Conservation (phyloP, 2,329 filamentous ascomycete genomes). For the Bipolaris gigantea region DNA sequence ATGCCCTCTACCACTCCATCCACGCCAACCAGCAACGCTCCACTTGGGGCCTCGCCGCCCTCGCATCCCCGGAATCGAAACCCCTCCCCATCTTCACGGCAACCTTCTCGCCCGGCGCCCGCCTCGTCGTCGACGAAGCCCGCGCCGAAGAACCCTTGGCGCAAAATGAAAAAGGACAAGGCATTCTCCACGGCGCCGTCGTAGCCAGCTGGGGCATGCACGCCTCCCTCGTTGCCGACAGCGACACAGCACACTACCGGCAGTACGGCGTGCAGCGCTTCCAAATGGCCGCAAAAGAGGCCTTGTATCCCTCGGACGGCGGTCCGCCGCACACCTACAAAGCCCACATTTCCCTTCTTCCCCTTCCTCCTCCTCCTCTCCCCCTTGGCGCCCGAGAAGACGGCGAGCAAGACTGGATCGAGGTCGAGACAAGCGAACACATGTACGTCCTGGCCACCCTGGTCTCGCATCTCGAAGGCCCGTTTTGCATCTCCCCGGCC, state of each 20-base stretch:
- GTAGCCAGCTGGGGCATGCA: conserved; percentile 92
- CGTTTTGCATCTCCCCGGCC: conserved; percentile 78
- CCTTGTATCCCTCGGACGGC: conserved; percentile 63
- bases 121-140: conserved; percentile 48
- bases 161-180: conserved; percentile 23
- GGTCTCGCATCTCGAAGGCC: conserved; percentile 79
- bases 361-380: conserved; percentile 14
- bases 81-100: conserved; percentile 50
- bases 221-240: conserved; percentile 84
- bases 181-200: conserved; percentile 68
- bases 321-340: conserved; percentile 59
- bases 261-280: conserved; percentile 77
- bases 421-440: conserved; percentile 56
- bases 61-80: conserved; percentile 40
- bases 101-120: conserved; percentile 50
- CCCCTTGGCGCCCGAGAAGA: too few relatives aligned
- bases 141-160: conserved; percentile 47
- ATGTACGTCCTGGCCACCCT: conserved; percentile 76
- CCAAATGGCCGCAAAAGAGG: conserved; percentile 77
- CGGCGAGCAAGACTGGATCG: too few relatives aligned
- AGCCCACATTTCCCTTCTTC: conserved; percentile 55
- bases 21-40: conserved; percentile 41
- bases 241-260: conserved; percentile 80
- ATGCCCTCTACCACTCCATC: conserved; percentile 53
- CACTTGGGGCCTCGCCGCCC: conserved; percentile 47